Evolutionary conservation across 2,329 filamentous ascomycete species (phyloP), one percentile per base, ranked within the genome.

Genomic region (Coccinonectria pachysandricola): DNA sequence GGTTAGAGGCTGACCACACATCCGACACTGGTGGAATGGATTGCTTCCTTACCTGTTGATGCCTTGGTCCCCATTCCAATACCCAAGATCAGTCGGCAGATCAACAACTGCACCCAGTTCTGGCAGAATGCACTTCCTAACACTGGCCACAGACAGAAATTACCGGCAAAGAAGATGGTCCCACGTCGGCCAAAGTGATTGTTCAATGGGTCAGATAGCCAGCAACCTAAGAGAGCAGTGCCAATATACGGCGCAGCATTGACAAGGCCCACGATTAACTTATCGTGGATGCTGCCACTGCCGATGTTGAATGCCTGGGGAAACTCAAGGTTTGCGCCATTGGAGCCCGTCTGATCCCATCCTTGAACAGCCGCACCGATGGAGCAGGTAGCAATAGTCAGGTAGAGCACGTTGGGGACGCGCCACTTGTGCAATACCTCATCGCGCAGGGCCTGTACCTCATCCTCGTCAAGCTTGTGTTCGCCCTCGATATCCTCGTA

Each of bases 41-140:
- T 8, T 6, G 49, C 56, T 32, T n/a, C n/a, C n/a, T n/a, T 30
- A 60, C 59, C 56, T 8, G 71, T 77, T 0, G 73, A 72, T 12
- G 75, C 74, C 48, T 86, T 86, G 10, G 78, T 66, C 15, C 81
- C 81, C 59, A 87, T 84, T 2, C 79, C 81, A 23, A 91, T 71
- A 7, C 84, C 84, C 34, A 88, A 67, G 8, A 81, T 62, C 35
- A 88, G 68, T 21, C 84, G 74, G 24, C 74, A 76, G 21, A 71
- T 64, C 32, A 91, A 66, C 39, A 86, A 69, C 43, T 83, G 71
- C 48, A 62, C 65, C 80, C 81, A 88, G 1, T 67, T 75, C 35
- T 79, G 71, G 28, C 75, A 72, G 37, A 84, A 79, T 0, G 71
- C 79, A 27, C 69, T 74, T n/a, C 75, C 79, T 35, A 86, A 71